phyloP scores from a whole-genome alignment of 1,284 basidiomycete genomes.

The Ustilago nuda region DNA sequence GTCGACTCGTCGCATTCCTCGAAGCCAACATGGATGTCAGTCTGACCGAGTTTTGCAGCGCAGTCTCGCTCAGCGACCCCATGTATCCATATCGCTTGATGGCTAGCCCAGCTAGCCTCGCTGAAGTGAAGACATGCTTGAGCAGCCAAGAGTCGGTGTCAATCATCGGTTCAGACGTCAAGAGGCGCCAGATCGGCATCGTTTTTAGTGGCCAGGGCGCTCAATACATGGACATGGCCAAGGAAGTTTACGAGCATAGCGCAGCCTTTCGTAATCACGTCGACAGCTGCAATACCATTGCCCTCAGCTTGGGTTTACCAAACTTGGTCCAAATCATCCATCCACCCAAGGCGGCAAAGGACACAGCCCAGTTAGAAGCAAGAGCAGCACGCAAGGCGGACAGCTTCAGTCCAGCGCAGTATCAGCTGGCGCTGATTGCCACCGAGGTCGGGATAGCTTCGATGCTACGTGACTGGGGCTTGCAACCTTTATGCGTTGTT shows the following conservation, averaged over 20 bases:
- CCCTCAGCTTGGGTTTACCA: slow-evolving; percentile 20
- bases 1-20: slow-evolving; percentile 35
- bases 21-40: slow-evolving; percentile 18
- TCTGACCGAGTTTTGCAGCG: slow-evolving; percentile 45
- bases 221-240: slow-evolving; percentile 51
- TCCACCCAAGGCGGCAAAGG: not conserved
- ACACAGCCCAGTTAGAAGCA: not conserved
- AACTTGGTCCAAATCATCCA: slow-evolving; percentile 39
- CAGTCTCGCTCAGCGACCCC: slow-evolving; percentile 37
- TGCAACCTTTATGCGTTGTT: slow-evolving; percentile 28
- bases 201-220: slow-evolving; percentile 54
- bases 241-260: slow-evolving; percentile 36
- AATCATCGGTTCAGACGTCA: not conserved
- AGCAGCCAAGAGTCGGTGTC: slow-evolving; percentile 39
- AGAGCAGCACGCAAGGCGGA: slow-evolving; percentile 21
- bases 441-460: slow-evolving; percentile 34
- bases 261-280: slow-evolving; percentile 32
- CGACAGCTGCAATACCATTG: slow-evolving; percentile 40
- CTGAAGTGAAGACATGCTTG: slow-evolving; percentile 27
- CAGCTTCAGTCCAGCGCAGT: slow-evolving; percentile 37
- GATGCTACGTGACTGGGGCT: slow-evolving; percentile 42
- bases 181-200: slow-evolving; percentile 15
- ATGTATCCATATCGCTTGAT: slow-evolving; percentile 38
- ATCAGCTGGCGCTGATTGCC: slow-evolving; percentile 49
- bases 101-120: slow-evolving; percentile 21